Conservation (phyloP, 495 filamentous ascomycete species). For the Sordaria brevicollis region DNA sequence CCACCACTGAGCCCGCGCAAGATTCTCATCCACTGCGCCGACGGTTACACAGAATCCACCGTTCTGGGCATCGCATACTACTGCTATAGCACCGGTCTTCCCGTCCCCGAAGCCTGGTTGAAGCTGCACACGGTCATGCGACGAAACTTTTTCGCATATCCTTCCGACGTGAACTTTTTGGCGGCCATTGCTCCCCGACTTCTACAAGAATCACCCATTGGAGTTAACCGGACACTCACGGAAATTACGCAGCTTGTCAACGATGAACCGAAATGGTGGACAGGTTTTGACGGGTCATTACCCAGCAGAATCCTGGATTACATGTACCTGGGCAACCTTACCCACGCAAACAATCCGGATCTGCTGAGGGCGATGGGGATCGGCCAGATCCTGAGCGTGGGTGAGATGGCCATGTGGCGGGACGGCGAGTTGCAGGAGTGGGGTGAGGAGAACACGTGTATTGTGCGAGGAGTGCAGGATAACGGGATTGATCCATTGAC, state of each 20-base stretch:
- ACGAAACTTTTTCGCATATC: conserved; percentile 94
- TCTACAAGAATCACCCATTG: conserved; percentile 37
- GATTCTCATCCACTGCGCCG: conserved; percentile 83
- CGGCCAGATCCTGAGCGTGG: conserved; percentile 81
- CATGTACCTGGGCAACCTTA: conserved; percentile 89
- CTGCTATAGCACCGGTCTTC: conserved; percentile 76
- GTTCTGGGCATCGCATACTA: conserved; percentile 80
- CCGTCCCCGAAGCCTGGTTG: conserved; percentile 78
- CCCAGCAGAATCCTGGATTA: conserved; percentile 85
- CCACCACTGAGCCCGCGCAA: conserved; percentile 38
- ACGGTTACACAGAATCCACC: conserved; percentile 93
- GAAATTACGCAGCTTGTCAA: conserved; percentile 35
- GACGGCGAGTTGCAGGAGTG: conserved; percentile 55
- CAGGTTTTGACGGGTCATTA: conserved; percentile 77
- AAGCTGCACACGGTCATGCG: conserved; percentile 67
- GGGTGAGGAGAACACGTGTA: conserved; percentile 64
- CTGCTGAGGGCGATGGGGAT: conserved; percentile 74
- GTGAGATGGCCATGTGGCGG: conserved; percentile 76
- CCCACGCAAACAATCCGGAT: conserved; percentile 86
- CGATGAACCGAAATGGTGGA: conserved; percentile 66
- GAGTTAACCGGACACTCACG: conserved; percentile 22
- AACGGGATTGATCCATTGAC: conserved; percentile 92
- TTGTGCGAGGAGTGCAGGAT: conserved; percentile 79
- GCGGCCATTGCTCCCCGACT: conserved; percentile 64
- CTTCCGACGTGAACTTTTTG: conserved; percentile 74